These are phyloP conservation scores for Colletotrichum lentis DNA, from an alignment of 2,329 filamentous ascomycete species.

Conservation along the genomic window DNA sequence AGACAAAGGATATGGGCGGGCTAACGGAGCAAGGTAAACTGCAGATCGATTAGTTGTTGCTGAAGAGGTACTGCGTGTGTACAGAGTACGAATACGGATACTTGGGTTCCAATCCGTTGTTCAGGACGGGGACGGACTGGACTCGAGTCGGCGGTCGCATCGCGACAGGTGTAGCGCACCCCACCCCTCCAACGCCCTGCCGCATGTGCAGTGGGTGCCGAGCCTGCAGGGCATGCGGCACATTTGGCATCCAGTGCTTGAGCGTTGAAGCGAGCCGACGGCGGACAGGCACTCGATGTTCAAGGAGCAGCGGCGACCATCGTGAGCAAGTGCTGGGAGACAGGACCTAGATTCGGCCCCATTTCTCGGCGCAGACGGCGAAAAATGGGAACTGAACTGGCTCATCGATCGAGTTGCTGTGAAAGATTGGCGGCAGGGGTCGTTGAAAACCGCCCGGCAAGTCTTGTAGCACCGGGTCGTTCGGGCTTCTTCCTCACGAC, in stretches of 20 bases:
- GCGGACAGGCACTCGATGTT: background rate
- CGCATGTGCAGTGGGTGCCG: slow-evolving; percentile 33
- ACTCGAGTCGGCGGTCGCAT: slow-evolving; percentile 5
- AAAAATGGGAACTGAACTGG: slow-evolving; percentile 10
- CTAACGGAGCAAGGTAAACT: background rate
- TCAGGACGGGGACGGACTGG: background rate
- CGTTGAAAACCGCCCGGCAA: background rate
- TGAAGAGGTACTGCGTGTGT: background rate
- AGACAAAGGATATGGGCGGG: background rate
- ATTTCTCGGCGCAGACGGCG: slow-evolving; percentile 7
- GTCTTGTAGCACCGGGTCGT: background rate
- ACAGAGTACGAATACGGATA: no score
- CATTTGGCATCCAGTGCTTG: slow-evolving; percentile 32
- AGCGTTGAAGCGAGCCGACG: slow-evolving; percentile 17
- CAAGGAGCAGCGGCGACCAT: background rate
- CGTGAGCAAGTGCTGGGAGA: slow-evolving; percentile 23
- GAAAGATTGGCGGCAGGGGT: slow-evolving; percentile 29
- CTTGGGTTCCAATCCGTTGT: background rate
- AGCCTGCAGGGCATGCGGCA: slow-evolving; percentile 35
- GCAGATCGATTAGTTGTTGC: background rate
- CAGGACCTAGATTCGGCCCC: slow-evolving; percentile 1
- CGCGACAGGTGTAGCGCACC: slow-evolving; percentile 20
- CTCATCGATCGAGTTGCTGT: slow-evolving; percentile 22
- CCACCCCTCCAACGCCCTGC: slow-evolving; percentile 26
- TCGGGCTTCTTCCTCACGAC: background rate